Evolutionary conservation across 306 rosid species (phyloP).

Genomic region (Inga leiocalycina): DNA sequence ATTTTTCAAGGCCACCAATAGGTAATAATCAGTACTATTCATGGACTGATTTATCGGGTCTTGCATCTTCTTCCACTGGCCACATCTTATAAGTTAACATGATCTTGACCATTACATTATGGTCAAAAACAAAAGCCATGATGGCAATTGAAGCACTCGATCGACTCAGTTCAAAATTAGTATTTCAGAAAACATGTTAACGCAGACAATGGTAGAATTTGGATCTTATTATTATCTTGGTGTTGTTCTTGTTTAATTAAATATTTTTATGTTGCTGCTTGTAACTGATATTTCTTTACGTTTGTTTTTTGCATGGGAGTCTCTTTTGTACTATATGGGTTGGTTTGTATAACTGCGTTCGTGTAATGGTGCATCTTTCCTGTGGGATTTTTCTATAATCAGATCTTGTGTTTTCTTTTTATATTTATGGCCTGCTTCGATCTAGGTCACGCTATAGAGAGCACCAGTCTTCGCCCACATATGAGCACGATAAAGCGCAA

Average conservation of each 20-base stretch:
- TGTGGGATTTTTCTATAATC: constrained; percentile 33
- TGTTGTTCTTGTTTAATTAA: constrained; percentile 15
- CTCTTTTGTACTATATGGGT: constrained; percentile 45
- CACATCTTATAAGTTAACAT: constrained; percentile 58
- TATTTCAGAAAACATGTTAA: constrained; percentile 12
- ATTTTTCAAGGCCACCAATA: constrained; percentile 44
- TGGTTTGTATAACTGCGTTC: constrained; percentile 49
- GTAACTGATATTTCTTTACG: constrained; percentile 28
- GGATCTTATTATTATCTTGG: constrained; percentile 17
- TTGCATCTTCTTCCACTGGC: constrained; percentile 64
- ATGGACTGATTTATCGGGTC: constrained; percentile 74
- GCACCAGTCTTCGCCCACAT: constrained; percentile 18
- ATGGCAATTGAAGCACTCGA: not conserved
- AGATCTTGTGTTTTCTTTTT: constrained; percentile 30
- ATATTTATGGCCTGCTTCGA: constrained; percentile 23
- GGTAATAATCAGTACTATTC: constrained; percentile 47
- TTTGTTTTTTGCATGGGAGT: constrained; percentile 7
- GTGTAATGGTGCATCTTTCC: constrained; percentile 36
- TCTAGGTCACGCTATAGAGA: constrained; percentile 23
- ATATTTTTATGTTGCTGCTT: constrained; percentile 17
- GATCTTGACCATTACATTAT: not conserved
- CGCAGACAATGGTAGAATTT: constrained; percentile 39
- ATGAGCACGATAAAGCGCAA: constrained; percentile 30
- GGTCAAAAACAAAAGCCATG: not conserved
- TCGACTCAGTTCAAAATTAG: not conserved